Base-by-base conservation (phyloP, 2,329 filamentous ascomycete genomes). In the Colletotrichum euphorbiae region DNA sequence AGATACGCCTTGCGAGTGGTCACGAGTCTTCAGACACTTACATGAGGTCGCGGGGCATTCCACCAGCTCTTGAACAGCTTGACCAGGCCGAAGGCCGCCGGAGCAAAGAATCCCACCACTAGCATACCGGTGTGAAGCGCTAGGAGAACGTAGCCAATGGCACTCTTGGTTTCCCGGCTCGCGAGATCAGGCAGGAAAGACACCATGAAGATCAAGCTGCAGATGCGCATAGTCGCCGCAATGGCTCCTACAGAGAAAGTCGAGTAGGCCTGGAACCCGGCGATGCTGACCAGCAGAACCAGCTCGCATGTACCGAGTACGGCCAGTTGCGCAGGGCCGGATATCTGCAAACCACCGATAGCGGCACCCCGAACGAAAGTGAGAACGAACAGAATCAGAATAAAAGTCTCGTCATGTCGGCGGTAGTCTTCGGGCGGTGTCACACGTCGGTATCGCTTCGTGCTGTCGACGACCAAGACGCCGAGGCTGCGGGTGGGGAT, bases 281-380 rank as follows among this genome's bases (percentile, higher is more conserved):
- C 66, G n/a, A 71, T 64, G 42, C 60, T 72, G 6, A 64, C 69
- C 13, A 92, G 84, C 55, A 89, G 81, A 45, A 91, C 87, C 67
- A 92, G 86, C 78, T 93, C 90, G 77, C 89, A 91, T 43, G 91
- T 89, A 12, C 89, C 89, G 19, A 93, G 82, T 21, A 92, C 80
- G 45, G 91, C 87, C 56, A 93, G 82, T 75, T 93, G 90, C 4
- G 89, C 89, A 60, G 91, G 89, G 3, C 70, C 71, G 1, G 68
- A 55, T 6, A 72, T 12, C 74, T 92, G 90, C 19, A 92, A 83
- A 6, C 89, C 90, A 28, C 90, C 90, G 71, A 92, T 88, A 17
- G 89, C 89, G 62, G 91, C 84, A 50, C 89, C 89, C 11, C 90
- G 85, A 66, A 91, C 81, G 73, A 90, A 85, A 12, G 86, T 90